These are phyloP conservation scores for Hypomontagnella submonticulosa DNA, from an alignment of 495 filamentous ascomycete genomes.

Conservation along the genomic window DNA sequence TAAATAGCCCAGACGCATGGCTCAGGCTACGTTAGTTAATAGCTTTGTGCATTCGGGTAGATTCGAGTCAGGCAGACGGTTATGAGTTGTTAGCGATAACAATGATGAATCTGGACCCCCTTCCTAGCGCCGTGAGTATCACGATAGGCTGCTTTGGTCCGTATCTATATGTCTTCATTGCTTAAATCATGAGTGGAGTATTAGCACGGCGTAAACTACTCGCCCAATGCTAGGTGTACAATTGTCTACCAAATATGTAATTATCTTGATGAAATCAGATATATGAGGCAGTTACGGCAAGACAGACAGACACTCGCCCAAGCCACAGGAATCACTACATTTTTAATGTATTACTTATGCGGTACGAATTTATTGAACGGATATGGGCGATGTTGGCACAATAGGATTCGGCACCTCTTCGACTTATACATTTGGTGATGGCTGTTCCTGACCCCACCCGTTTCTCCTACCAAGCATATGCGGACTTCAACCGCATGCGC, in stretches of 20 bases:
- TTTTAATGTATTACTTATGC: constrained; percentile 13
- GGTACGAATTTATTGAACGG: constrained; percentile 16
- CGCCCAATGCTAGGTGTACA: too few species aligned
- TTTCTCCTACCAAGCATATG: constrained; percentile 12
- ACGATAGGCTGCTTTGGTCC: constrained; percentile 2
- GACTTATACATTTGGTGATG: constrained; percentile 15
- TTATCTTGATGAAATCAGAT: constrained; percentile 2
- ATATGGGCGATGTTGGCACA: constrained; percentile 11
- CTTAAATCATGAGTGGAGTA: too few species aligned
- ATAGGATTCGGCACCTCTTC: constrained; percentile 10
- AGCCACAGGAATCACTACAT: constrained; percentile 2
- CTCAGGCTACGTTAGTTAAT: background rate
- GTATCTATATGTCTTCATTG: background rate
- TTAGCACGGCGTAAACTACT: too few species aligned
- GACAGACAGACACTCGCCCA: constrained; percentile 2
- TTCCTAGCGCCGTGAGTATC: background rate
- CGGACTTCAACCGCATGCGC: constrained; percentile 26
- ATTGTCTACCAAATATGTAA: background rate
- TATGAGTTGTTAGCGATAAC: background rate
- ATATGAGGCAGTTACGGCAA: too few species aligned
- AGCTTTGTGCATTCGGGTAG: background rate
- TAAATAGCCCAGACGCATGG: too few species aligned
- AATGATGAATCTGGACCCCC: background rate
- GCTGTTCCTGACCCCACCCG: constrained; percentile 10
- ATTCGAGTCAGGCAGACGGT: constrained; percentile 12